Evolutionary conservation across 148 eudicot genomes (phyloP), one percentile per base, ranked within the genome.

Genomic region (Chenopodium album): DNA sequence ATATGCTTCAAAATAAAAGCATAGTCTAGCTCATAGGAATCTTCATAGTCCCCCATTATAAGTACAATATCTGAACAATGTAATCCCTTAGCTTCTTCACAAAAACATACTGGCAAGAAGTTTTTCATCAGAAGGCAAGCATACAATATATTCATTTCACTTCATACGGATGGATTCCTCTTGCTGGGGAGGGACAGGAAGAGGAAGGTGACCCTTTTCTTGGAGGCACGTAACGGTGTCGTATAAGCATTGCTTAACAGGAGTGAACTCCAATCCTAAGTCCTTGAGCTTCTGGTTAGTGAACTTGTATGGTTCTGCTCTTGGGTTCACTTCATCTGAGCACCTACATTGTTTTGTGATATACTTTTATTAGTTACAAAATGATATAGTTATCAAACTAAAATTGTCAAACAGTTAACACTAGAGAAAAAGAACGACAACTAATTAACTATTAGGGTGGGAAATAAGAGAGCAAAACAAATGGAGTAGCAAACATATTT

Each of bases 211-310:
- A 69, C 94, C 98, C 88, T 91, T 94, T 50, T 91, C 93, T 79
- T 94, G 98, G 56, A 94, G 89, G 81, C 92, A 89, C 88, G 83
- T 89, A 4, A 94, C 97, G 4, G 94, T 90, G 64, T 94, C 97
- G 72, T 92, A 94, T 63, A 94, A 34, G 73, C 82, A 56, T 78
- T 91, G 93, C 73, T 89, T 94, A 46, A 85, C 91, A 3, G 92
- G 89, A 20, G 88, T 89, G 84, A 94, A 94, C 50, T 94, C 90
- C 50, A 94, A 77, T 0, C 98, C 97, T 85, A 94, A 80, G 20
- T 94, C 95, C 89, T 85, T 92, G 0, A 94, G 88, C 88, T 89
- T 94, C 77, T 94, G 86, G 89, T 92, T 92, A 29, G 98, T 87
- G 81, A 94, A 87, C 68, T 91, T 90, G 87, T 91, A 92, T 0